Conservation (phyloP, 2,329 filamentous ascomycete genomes). For the Claviceps digitariae region DNA sequence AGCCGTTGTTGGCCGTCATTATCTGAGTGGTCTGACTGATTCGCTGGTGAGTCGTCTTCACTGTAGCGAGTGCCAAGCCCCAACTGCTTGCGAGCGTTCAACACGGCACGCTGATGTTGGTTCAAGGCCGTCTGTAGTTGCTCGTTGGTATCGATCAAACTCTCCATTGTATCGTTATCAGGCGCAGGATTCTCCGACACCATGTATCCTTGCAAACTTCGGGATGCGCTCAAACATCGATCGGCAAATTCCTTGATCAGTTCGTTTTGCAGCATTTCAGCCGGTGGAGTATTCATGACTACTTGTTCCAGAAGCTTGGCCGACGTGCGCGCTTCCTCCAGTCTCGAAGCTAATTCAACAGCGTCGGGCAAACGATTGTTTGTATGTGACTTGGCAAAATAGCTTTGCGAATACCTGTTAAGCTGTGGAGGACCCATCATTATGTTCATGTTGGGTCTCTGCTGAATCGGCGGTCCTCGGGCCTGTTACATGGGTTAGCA, state of each 20-base stretch:
- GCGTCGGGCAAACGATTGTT: conserved; percentile 48
- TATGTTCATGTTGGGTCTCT: conserved; percentile 6
- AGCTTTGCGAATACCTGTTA: conserved; percentile 37
- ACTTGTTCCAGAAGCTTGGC: conserved; percentile 88
- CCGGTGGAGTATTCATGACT: conserved; percentile 67
- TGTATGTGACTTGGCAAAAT: conserved; percentile 39
- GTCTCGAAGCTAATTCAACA: conserved; percentile 63
- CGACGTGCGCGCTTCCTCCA: conserved; percentile 83
- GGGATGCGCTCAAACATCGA: conserved; percentile 67
- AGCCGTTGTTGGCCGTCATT: conserved; percentile 2
- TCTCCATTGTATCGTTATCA: conserved; percentile 89
- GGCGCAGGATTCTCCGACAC: conserved; percentile 62
- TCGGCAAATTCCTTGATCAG: conserved; percentile 84
- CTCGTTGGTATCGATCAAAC: conserved; percentile 88
- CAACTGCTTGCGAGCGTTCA: conserved; percentile 45
- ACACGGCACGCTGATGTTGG: conserved; percentile 69
- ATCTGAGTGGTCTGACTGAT: conserved; percentile 15
- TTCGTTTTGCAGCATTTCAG: conserved; percentile 70
- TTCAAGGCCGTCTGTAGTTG: conserved; percentile 71
- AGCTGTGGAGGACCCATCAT: conserved; percentile 5
- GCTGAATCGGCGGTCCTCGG: conserved; percentile 8
- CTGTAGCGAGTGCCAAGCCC: conserved; percentile 22
- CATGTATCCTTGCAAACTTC: conserved; percentile 79
- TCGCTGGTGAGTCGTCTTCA: conserved; percentile 14
- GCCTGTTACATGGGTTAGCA: conserved; percentile 8